Evolutionary conservation across 2,329 filamentous ascomycete genomes (phyloP), one percentile per base, ranked within the genome.

Genomic region (Colletotrichum eleusines): DNA sequence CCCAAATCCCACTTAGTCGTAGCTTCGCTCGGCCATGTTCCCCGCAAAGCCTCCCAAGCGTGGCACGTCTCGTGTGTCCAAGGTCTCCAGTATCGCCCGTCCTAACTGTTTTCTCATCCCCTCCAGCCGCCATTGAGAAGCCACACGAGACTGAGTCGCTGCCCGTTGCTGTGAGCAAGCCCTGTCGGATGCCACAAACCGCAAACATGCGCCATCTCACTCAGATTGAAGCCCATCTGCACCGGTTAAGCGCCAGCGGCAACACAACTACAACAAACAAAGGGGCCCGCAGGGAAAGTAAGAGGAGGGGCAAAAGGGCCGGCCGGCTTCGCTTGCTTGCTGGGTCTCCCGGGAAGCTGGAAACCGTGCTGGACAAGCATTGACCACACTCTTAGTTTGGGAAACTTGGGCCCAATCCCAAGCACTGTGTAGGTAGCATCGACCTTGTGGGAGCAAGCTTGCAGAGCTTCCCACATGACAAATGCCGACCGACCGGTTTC

Each of bases 301-400:
- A 9, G 18, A 55, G 35, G 33, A 33, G 20, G 23, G 33, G 31
- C 23, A 35, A 60, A 51, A 57, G 63, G 63, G 58, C n/a, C n/a
- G n/a, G n/a, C n/a, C n/a, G n/a, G n/a, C n/a, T n/a, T n/a, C n/a
- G n/a, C n/a, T n/a, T n/a, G 68, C 51, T 58, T 44, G 57, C 58
- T 63, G 57, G 53, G 50, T 68, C 23, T 68, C 64, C 68, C 68
- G 64, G 53, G 35, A 35, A 68, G 68, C 53, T 71, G 68, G 68
- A 26, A 68, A 63, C 64, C 58, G 53, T 68, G 68, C 53, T 65
- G 53, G 64, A 54, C 31, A 44, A 68, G 68, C 68, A 71, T 53
- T 71, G 64, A 68, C 64, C 68, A 71, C n/a, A n/a, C 35, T 33
- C 3, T 33, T 33, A 33, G 31, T 33, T n/a, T n/a, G 11, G 26